Evolutionary conservation across 257 asterid genomes (phyloP), one percentile per base, ranked within the genome.

Genomic region (Echium plantagineum): DNA sequence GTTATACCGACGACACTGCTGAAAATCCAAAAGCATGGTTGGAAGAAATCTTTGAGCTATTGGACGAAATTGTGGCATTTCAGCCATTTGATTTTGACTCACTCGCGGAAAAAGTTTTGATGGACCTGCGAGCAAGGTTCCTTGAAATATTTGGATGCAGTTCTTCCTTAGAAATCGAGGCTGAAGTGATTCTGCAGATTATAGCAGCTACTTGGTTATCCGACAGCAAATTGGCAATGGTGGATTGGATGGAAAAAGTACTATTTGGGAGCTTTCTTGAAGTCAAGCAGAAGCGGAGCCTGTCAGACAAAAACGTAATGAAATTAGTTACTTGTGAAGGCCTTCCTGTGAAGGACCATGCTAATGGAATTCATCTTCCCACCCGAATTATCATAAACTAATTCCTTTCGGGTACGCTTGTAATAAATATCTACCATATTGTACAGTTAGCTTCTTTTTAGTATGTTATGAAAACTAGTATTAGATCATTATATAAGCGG

Each of bases 181-280:
- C 75, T 35, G 84, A 75, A 55, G 84, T 75, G 47, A 68, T 91
- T 78, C 62, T 58, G 30, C 98, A 91, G 79, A 81, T 91, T 18
- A 84, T 88, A 9, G 97, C 95, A 17, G 96, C 95, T 16, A 75
- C 80, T 65, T 88, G 93, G 94, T 19, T 80, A 66, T 56, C 88
- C 0, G 86, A 79, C 54, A 63, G 67, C 22, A 72, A 68, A 63
- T 71, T 66, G 3, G 77, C 79, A 0, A 20, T 82, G 68, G 82
- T 69, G 55, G 84, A 85, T 63, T 91, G 98, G 98, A 74, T 91
- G 7, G 84, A 81, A 69, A 65, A 67, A 32, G 94, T 88, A 64
- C 83, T 91, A 6, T 66, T 72, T 61, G 53, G 54, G 66, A 75
- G 87, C 71, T 65, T 88, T 52, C 62, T 69, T 60, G 82, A 82